Conservation (phyloP, 441 rosid species). For the Populus hybrid region DNA sequence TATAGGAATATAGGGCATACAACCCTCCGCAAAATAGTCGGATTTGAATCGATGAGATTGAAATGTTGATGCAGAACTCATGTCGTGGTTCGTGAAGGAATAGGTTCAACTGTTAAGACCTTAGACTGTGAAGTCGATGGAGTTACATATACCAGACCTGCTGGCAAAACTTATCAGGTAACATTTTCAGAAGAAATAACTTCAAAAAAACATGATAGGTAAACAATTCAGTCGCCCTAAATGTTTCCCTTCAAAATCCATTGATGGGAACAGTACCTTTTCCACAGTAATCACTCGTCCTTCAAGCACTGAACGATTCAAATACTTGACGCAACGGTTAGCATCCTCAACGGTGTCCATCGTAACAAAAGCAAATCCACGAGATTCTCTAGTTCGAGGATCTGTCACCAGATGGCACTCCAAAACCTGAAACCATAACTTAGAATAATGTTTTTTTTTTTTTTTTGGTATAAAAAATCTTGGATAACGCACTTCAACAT, state of each 20-base stretch:
- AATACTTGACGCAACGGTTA: conserved; percentile 61
- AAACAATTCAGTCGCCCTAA: conserved; percentile 15
- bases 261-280: conserved; percentile 50
- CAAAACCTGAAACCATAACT: conserved; percentile 47
- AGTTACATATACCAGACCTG: conserved; percentile 65
- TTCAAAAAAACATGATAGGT: conserved; percentile 16
- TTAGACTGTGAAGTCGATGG: conserved; percentile 56
- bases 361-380: conserved; percentile 88
- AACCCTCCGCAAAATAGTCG: conserved; percentile 63
- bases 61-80: conserved; percentile 51
- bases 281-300: conserved; percentile 83
- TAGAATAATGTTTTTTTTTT: background rate
- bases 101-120: conserved; percentile 50
- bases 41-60: conserved; percentile 50
- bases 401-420: conserved; percentile 82
- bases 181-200: conserved; percentile 28
- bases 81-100: conserved; percentile 31
- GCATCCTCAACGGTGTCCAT: conserved; percentile 68
- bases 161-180: conserved; percentile 61
- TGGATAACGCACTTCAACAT: background rate
- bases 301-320: conserved; percentile 71
- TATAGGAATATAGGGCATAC: conserved; percentile 69
- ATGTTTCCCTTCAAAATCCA: conserved; percentile 11
- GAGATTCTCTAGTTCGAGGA: conserved; percentile 53
- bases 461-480: background rate